A percentile compares a stretch with the other conserved stretches of the same genome.
These are phyloP conservation scores for Colletotrichum spinosum DNA, from an alignment of 2,329 filamentous ascomycete species.

Conservation along the genomic window DNA sequence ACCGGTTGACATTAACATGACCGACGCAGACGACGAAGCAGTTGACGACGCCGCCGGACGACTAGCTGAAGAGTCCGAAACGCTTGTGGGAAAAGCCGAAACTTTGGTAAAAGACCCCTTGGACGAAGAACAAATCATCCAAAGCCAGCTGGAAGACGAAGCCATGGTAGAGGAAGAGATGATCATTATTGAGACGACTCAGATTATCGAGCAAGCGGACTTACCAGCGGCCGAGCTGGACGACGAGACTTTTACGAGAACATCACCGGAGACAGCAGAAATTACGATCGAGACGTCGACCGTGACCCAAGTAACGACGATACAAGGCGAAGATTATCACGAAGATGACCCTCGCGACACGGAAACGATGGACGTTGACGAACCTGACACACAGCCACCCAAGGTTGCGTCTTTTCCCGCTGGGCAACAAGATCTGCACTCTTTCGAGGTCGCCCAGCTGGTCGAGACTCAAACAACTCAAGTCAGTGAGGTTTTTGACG, in stretches of 20 bases:
- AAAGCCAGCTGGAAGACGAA: conserved; percentile 34
- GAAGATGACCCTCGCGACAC: neutral
- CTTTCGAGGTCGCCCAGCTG: conserved; percentile 9
- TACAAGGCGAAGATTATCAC: too few relatives aligned
- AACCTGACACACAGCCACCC: neutral
- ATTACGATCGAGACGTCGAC: conserved; percentile 7
- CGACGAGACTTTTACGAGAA: neutral
- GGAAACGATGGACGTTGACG: conserved; percentile 28
- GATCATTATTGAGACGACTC: conserved; percentile 2
- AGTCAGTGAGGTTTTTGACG: conserved; percentile 1
- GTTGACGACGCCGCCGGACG: conserved; percentile 8
- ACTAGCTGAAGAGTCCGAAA: conserved; percentile 11
- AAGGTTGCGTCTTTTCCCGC: conserved; percentile 16
- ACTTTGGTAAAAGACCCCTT: conserved; percentile 15
- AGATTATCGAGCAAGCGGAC: neutral
- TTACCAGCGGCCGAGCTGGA: neutral
- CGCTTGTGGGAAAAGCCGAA: conserved; percentile 31
- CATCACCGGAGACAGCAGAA: neutral
- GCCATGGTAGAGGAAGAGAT: conserved; percentile 52
- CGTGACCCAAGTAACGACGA: neutral
- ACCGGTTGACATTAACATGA: conserved; percentile 27
- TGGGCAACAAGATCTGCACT: conserved; percentile 6
- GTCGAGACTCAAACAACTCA: conserved; percentile 7
- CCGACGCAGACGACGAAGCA: conserved; percentile 29
- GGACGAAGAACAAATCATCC: conserved; percentile 12